Base-by-base conservation (phyloP, 306 rosid species). In the Malus asiatica region DNA sequence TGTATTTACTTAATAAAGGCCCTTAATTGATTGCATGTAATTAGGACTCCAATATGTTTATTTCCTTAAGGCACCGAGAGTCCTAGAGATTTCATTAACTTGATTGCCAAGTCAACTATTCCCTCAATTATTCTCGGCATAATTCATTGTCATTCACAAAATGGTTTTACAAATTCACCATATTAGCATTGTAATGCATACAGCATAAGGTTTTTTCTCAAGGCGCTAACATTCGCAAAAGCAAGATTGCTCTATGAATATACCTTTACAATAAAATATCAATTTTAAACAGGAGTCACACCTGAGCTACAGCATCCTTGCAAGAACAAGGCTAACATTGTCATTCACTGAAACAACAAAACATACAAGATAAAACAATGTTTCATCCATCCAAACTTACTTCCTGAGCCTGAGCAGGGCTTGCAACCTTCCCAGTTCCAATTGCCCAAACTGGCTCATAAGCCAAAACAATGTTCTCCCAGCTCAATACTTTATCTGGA, bases 401-500 rank as follows among this genome's bases (percentile, higher is more conserved):
- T 87, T 91, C 94, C 83, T 91, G 97, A 48, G 97, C 98, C 76
- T 91, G 97, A 76, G 88, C 89, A 87, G 98, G 80, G 75, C 66
- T 78, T 29, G 90, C 90, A 79, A 86, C 90, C 81, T 86, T 86
- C 71, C 90, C 88, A 19, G 88, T 86, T 74, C 90, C 90, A 61
- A 86, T 86, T 11, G 90, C 87, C 90, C 90, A 84, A 67, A 87
- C 87, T 61, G 70, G 76, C 79, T 77, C 82, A 66, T 88, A 82
- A 38, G 89, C 86, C 82, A 78, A 82, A 44, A 82, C 85, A 59
- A 79, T 64, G 29, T 78, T 77, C 23, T 73, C 84, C 82, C 83
- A 88, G 55, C 73, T 76, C 29, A 65, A 78, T 64, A 84, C 81
- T 73, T 80, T 83, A 22, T 83, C 90, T 86, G 80, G 74, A 60